A percentile compares a stretch with the other conserved stretches of the same genome.
Conservation (phyloP, 352 stramenopile genomes). For the Globisporangium canariense region DNA sequence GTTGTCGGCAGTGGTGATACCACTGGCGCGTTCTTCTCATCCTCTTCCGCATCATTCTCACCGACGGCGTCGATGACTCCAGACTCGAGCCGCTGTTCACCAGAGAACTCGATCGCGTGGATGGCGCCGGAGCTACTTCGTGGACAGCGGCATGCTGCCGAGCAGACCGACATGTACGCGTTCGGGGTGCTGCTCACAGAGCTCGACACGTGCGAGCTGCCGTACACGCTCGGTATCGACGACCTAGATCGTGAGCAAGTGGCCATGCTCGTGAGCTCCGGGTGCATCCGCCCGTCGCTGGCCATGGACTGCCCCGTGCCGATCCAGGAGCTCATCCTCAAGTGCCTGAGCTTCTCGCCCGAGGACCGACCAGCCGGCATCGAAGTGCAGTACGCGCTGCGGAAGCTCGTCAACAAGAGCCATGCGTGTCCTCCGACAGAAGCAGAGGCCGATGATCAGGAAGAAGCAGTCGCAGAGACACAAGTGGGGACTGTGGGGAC, state of each 20-base stretch:
- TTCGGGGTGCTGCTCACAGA: constrained; percentile 56
- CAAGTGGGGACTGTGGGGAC: not conserved
- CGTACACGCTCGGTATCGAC: constrained; percentile 39
- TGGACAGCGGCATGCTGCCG: constrained; percentile 23
- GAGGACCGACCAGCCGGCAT: constrained; percentile 30
- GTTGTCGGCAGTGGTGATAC: not conserved
- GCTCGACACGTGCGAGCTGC: constrained; percentile 51
- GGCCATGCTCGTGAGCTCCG: constrained; percentile 43
- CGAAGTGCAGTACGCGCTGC: constrained; percentile 38
- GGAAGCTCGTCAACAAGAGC: constrained; percentile 28
- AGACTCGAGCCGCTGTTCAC: not conserved
- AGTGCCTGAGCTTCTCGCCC: constrained; percentile 46
- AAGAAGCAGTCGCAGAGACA: not conserved
- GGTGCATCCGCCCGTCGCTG: constrained; percentile 41
- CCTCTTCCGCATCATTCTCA: constrained; percentile 15
- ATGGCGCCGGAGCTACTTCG: constrained; percentile 50
- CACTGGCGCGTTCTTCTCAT: constrained; percentile 14
- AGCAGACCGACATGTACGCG: constrained; percentile 41
- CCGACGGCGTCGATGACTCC: constrained; percentile 16
- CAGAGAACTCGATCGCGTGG: constrained; percentile 34
- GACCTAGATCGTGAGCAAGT: constrained; percentile 37
- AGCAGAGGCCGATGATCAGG: not conserved
- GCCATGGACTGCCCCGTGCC: constrained; percentile 36
- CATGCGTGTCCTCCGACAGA: not conserved
- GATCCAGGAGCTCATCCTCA: constrained; percentile 43